phyloP scores from a whole-genome alignment of 129 eudicot species.

The Deinandra increscens region DNA sequence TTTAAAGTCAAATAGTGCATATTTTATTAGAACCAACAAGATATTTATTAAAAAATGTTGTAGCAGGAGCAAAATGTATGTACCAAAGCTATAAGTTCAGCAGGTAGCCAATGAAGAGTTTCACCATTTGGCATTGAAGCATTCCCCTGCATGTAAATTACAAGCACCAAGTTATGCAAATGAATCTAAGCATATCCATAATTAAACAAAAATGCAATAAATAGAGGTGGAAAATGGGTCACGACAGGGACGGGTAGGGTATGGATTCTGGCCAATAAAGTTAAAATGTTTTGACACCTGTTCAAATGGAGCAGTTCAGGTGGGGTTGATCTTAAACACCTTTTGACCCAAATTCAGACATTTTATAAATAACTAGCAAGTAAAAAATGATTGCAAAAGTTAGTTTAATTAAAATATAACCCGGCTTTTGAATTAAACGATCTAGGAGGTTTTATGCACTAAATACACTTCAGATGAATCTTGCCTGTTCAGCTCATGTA shows the following conservation, averaged over 20 bases:
- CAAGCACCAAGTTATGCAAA: conserved; percentile 10
- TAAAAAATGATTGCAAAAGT: not conserved
- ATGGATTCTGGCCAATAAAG: not conserved
- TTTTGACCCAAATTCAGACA: not conserved
- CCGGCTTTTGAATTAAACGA: not conserved
- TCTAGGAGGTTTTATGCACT: not conserved
- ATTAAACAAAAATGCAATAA: no score
- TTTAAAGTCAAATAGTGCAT: no score
- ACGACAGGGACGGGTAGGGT: not conserved
- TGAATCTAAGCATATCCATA: no score
- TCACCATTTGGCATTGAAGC: conserved; percentile 19
- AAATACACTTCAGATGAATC: not conserved
- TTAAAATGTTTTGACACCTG: not conserved
- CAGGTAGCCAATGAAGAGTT: conserved; percentile 48
- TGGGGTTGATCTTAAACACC: not conserved
- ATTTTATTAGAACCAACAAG: conserved; percentile 10
- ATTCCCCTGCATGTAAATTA: conserved; percentile 39
- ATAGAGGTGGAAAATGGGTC: not conserved
- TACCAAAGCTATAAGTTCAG: conserved; percentile 62
- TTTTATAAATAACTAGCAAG: not conserved
- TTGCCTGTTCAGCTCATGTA: not conserved
- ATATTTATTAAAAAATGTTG: not conserved
- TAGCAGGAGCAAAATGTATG: conserved; percentile 28
- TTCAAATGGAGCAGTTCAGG: not conserved
- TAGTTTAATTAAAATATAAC: not conserved